A percentile compares a stretch with the other conserved stretches of the same genome.
phyloP scores from a whole-genome alignment of 2,329 filamentous ascomycete species.

The Pestalotiopsis sp. region DNA sequence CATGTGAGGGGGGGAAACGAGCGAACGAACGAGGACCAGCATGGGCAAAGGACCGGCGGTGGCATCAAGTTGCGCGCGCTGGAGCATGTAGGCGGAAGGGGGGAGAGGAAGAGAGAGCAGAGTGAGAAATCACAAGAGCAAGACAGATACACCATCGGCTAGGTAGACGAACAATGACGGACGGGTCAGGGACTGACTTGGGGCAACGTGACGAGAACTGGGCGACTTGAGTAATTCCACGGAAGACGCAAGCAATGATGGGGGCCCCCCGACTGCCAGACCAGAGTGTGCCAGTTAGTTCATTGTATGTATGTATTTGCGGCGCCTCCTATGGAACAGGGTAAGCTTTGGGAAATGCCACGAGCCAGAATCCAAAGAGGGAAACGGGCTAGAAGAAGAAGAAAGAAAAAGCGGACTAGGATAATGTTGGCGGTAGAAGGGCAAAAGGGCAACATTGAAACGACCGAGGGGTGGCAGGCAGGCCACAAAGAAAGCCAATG shows the following conservation, averaged over 20 bases:
- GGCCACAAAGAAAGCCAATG: neutral
- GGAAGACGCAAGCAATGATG: neutral
- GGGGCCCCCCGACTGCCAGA: neutral
- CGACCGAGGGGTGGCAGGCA: neutral
- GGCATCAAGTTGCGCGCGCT: neutral
- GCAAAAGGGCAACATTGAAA: neutral
- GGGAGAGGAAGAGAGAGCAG: neutral
- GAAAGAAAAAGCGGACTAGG: neutral
- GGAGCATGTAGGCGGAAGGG: neutral
- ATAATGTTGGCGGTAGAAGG: neutral
- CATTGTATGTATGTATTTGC: neutral
- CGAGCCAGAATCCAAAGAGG: slow-evolving; percentile 9
- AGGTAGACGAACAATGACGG: neutral
- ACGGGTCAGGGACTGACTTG: neutral
- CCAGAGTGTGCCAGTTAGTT: neutral
- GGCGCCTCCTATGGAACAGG: neutral
- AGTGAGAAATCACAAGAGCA: neutral
- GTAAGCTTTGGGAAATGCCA: slow-evolving; percentile 7
- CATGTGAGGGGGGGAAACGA: neutral
- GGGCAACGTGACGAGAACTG: neutral
- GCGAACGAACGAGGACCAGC: neutral
- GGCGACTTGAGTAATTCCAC: neutral
- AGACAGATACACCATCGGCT: neutral
- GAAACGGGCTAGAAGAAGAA: slow-evolving; percentile 4
- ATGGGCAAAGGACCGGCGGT: neutral